Base-by-base conservation (phyloP, 2,329 filamentous ascomycete species). In the Cyphellophora europaea region DNA sequence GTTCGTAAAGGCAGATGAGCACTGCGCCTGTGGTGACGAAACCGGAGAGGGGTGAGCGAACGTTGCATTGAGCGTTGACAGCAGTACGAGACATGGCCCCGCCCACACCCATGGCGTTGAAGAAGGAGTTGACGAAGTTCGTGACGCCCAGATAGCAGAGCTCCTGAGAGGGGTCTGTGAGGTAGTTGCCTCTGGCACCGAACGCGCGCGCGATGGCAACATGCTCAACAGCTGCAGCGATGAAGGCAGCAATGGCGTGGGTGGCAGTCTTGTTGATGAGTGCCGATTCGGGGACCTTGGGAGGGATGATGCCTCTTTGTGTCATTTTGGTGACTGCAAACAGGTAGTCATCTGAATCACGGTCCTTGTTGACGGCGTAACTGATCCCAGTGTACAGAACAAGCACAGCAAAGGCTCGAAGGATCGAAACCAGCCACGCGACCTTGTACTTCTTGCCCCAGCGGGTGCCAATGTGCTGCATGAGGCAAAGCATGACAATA, bases 21-120 rank as follows among this genome's bases (percentile, higher is more conserved):
- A 81, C 72, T 28, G 77, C 71, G 4, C 66, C 72, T 3, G 73
- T 68, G 0, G 77, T 77, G 33, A 80, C 61, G 16, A 75, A 45
- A 3, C 75, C 75, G 25, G 70, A 74, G 0, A 77, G 57, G 0
- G 77, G 77, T 5, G 71, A 76, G 41, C 67, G 69, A 46, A 79
- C 76, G 18, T 71, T 68, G 30, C 72, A 76, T 19, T 74, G 67
- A 0, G 73, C 77, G 58, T 80, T 80, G 48, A 81, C 74, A 6
- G 77, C 74, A 1, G 76, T 79, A 5, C 76, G 65, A 0, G 74
- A 78, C 70, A 81, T 79, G 41, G 75, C 75, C 16, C 75, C 77
- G n/a, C 74, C 73, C 11, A 77, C 61, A 11, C 73, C 64, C 71
- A 79, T 77, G 5, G 70, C 62, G 13, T 73, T 71, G 52, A 80